phyloP scores from a whole-genome alignment of 371 early-diverging fungal genomes.

The Entomophthora muscae region DNA sequence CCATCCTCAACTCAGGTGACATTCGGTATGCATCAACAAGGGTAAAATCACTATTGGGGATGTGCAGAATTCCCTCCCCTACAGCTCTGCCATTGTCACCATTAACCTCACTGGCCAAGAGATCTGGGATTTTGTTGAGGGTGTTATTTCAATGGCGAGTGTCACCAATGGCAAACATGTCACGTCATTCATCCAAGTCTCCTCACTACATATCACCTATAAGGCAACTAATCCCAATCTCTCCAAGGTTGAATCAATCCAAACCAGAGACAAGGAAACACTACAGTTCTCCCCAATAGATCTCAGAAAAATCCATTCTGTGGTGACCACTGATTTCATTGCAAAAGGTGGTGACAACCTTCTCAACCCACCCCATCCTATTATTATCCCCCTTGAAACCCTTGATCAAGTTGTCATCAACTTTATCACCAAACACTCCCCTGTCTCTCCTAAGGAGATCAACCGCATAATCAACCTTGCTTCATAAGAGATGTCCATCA shows the following conservation, averaged over 20 bases:
- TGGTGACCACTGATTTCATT: too few species aligned
- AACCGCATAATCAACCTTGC: too few species aligned
- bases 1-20: slow-evolving; percentile 33
- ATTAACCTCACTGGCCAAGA: slow-evolving; percentile 24
- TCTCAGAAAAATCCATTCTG: slow-evolving; percentile 17
- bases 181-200: slow-evolving; percentile 20
- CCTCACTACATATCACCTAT: slow-evolving; percentile 15
- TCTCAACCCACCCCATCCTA: slow-evolving; percentile 10
- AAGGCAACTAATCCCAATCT: not conserved
- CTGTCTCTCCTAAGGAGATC: slow-evolving; percentile 15
- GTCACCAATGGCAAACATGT: slow-evolving; percentile 13
- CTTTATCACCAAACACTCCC: slow-evolving; percentile 12
- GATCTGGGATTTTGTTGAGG: slow-evolving; percentile 21
- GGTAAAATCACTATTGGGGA: slow-evolving; percentile 31
- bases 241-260: slow-evolving; percentile 9
- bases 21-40: slow-evolving; percentile 24
- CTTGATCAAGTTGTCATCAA: slow-evolving; percentile 17
- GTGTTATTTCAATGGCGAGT: slow-evolving; percentile 12
- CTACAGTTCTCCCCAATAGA: slow-evolving; percentile 14
- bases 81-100: slow-evolving; percentile 25
- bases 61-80: slow-evolving; percentile 32
- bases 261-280: slow-evolving; percentile 7
- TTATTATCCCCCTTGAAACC: slow-evolving; percentile 11
- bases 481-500: too few species aligned
- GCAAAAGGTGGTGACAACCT: slow-evolving; percentile 39